Evolutionary conservation across 352 stramenopile genomes (phyloP), one percentile per base, ranked within the genome.

Genomic region (Pythium insidiosum): DNA sequence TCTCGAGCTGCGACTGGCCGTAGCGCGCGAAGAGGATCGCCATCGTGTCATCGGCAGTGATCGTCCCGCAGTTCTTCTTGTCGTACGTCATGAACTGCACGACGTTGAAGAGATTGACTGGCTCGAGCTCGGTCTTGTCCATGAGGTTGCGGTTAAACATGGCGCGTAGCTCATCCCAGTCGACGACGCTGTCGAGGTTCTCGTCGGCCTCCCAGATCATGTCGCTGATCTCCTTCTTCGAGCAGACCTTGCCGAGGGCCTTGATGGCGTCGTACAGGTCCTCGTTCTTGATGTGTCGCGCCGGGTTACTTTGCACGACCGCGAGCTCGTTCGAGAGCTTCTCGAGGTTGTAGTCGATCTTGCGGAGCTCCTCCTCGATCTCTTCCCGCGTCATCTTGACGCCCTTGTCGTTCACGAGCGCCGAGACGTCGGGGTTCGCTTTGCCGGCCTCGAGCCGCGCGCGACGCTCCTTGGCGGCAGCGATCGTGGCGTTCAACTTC

Each of bases 191-290:
- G 63, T 99, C 95, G 34, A 98, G 53, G 60, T 98, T 98, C 57
- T 98, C 94, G 62, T 99, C 95, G 12, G 96, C 94, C 66, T 98
- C 95, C 95, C 95, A 99, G 53, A 99, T 97, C 82, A 99, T 98
- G 47, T 98, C 91, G 42, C 89, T 88, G 38, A 98, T 94, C 58
- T 98, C 93, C 63, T 96, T 97, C 70, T 97, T 97, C 6, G 79
- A 72, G 47, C 69, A 86, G 24, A 85, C 79, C 46, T 97, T 97
- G 7, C 91, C 92, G 22, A 98, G 70, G 18, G 81, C 79, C 50
- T 96, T 96, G 56, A 98, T 85, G 33, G 86, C 90, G 29, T 97
- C 88, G 38, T 80, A 94, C 9, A 98, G 71, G 65, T 99, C 95
- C 24, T 92, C 75, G 41, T 84, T 74, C 63, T 86, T 78, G 61